Evolutionary conservation across 2,329 filamentous ascomycete genomes (phyloP), one percentile per base, ranked within the genome.

Genomic region (Diaporthe caulivora): DNA sequence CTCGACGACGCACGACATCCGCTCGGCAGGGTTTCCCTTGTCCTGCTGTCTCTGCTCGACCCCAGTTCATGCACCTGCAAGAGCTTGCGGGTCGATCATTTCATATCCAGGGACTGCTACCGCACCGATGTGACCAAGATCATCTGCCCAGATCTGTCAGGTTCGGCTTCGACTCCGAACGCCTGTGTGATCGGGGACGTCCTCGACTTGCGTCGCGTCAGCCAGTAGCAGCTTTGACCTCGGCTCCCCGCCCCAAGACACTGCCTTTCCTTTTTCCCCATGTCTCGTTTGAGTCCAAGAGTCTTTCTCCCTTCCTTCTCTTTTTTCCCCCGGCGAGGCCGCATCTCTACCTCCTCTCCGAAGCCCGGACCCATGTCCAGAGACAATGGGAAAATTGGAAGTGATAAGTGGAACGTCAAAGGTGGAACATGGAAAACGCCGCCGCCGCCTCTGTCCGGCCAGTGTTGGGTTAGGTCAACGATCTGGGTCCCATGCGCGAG

Each of bases 81-180:
- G 44, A 71, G 44, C 55, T 62, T 53, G 68, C 55, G 55, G 55
- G 68, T 29, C 68, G 68, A 53, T 62, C 68, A 70, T 71, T 42
- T 60, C 68, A 42, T 71, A 55, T 40, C 68, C 44, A 44, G 34
- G 68, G 55, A 21, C 53, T 18, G 42, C 24, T 49, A 21, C 67
- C 24, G 37, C 55, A 15, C 42, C 54, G 51, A 70, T 70, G 55
- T 70, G 54, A 55, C 54, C 51, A 70, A 60, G 21, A 47, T 55
- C 44, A 71, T 24, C 47, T 65, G 62, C 54, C 57, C 55, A 71
- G 55, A 71, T 71, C 68, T 60, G 68, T 60, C 68, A 70, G 53
- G 44, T 29, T 58, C 55, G 53, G 44, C 6, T 70, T 29, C 34
- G n/a, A 60, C n/a, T n/a, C 68, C 54, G 68, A 51, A 65, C 29